Evolutionary conservation across 2,329 filamentous ascomycete genomes (phyloP), one percentile per base, ranked within the genome.

Genomic region (Penicillium sp.): DNA sequence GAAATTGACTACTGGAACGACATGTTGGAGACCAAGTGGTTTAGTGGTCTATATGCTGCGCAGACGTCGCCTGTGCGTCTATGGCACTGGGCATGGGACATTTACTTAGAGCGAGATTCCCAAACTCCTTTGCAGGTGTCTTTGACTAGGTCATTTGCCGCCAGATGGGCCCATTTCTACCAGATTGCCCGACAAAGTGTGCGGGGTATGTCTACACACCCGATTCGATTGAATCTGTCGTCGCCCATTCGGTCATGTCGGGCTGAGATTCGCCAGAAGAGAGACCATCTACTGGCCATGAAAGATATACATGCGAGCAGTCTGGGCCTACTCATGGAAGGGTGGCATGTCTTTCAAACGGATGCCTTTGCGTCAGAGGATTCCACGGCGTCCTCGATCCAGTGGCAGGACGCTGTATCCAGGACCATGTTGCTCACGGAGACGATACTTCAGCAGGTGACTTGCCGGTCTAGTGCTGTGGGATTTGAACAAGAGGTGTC

Each of bases 1-100:
- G 88, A 95, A 51, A 82, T 95, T 15, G 89, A 84, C 79, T 96
- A 96, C 62, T 98, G 92, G 92, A 86, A 95, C 56, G 84, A 92
- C 50, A 76, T 95, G 2, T 68, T 95, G 18, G 77, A 79, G 7
- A 93, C 86, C 0, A 82, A 86, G 51, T 74, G 79, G 32, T 85
- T 83, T 55, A 89, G 85, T 48, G 82, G 80, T 20, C 61, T 95
- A 3, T 95, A 95, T 64, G 83, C 85, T 10, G 67, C 93, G 6
- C 92, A 98, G 62, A 95, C 82, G 0, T 86, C 83, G 0, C 92
- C 92, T 0, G 54, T 82, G 27, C 75, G 85, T 12, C 62, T 95
- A 22, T 90, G 80, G 79, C 67, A 71, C 2, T 87, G 84, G 77
- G 70, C 77, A 6, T 75, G 74, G 54, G 81, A 84, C 93, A 22